These are phyloP conservation scores for Penicillium lagena DNA, from an alignment of 495 filamentous ascomycete genomes.

Conservation along the genomic window DNA sequence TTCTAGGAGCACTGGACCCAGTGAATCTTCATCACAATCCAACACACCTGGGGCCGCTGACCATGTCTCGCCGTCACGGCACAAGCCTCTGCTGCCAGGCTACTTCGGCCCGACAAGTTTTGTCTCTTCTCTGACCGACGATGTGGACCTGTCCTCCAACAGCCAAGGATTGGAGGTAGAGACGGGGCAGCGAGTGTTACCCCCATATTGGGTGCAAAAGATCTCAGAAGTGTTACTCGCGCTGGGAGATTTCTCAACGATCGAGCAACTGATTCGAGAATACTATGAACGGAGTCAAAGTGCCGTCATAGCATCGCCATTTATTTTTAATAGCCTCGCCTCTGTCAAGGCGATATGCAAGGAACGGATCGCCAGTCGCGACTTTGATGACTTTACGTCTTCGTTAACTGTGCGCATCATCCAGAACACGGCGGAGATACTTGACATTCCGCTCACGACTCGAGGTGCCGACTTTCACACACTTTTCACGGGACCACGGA, in stretches of 20 bases:
- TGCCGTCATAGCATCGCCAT: slow-evolving; percentile 15
- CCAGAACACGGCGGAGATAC: slow-evolving; percentile 17
- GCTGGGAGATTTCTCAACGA: slow-evolving; percentile 13
- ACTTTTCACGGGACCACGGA: slow-evolving; percentile 14
- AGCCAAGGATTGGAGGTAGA: slow-evolving; percentile 1
- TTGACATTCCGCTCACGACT: slow-evolving; percentile 9
- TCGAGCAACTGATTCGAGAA: slow-evolving; percentile 16
- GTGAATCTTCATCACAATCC: slow-evolving; percentile 1
- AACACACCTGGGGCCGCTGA: neutral
- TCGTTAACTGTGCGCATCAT: slow-evolving; percentile 10
- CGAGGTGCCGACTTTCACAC: slow-evolving; percentile 15
- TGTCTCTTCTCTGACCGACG: slow-evolving; percentile 15
- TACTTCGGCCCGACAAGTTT: slow-evolving; percentile 29
- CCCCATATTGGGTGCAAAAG: slow-evolving; percentile 21
- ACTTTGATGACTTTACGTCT: slow-evolving; percentile 3
- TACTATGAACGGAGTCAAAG: slow-evolving; percentile 20
- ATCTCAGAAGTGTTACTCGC: slow-evolving; percentile 10
- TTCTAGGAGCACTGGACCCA: slow-evolving; percentile 2
- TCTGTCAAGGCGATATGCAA: slow-evolving; percentile 7
- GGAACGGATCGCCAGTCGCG: neutral
- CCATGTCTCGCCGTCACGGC: neutral
- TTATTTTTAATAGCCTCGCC: slow-evolving; percentile 16
- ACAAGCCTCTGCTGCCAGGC: slow-evolving; percentile 14
- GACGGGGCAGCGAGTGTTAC: slow-evolving; percentile 5
- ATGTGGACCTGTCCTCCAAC: slow-evolving; percentile 9